phyloP scores from a whole-genome alignment of 306 rosid genomes.

The Elaeagnus macrophylla region DNA sequence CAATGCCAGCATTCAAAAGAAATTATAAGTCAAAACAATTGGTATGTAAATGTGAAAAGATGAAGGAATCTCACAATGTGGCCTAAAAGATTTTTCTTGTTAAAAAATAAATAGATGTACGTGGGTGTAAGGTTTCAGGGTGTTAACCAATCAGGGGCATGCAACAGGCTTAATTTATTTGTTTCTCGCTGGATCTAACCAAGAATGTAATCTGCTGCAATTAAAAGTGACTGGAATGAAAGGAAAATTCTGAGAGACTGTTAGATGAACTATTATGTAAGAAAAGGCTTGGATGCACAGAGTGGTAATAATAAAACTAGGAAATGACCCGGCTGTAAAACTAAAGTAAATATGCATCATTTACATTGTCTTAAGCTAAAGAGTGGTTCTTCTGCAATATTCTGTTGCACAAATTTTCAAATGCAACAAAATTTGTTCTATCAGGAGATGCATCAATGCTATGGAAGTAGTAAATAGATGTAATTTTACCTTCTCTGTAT shows the following conservation, averaged over 20 bases:
- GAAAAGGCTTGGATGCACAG: background rate
- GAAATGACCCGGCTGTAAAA: too few relatives aligned
- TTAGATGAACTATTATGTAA: background rate
- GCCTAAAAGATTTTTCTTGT: background rate
- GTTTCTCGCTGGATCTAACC: background rate
- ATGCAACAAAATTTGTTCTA: background rate
- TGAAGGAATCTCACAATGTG: background rate
- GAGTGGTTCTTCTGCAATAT: background rate
- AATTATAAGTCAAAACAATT: background rate
- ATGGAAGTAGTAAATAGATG: conserved; percentile 1
- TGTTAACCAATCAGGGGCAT: background rate
- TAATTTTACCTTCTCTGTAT: conserved; percentile 61
- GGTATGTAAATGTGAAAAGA: background rate
- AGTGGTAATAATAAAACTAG: too few relatives aligned
- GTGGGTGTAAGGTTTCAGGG: too few relatives aligned
- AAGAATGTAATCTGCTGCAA: background rate
- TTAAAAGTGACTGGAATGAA: background rate
- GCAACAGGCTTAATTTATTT: background rate
- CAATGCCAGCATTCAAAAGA: conserved; percentile 17
- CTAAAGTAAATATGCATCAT: too few relatives aligned
- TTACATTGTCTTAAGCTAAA: too few relatives aligned
- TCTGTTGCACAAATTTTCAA: background rate
- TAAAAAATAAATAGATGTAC: too few relatives aligned
- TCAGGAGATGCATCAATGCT: conserved; percentile 1
- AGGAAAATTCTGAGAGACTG: background rate